phyloP scores from a whole-genome alignment of 306 rosid genomes.

The Citrullus amarus region DNA sequence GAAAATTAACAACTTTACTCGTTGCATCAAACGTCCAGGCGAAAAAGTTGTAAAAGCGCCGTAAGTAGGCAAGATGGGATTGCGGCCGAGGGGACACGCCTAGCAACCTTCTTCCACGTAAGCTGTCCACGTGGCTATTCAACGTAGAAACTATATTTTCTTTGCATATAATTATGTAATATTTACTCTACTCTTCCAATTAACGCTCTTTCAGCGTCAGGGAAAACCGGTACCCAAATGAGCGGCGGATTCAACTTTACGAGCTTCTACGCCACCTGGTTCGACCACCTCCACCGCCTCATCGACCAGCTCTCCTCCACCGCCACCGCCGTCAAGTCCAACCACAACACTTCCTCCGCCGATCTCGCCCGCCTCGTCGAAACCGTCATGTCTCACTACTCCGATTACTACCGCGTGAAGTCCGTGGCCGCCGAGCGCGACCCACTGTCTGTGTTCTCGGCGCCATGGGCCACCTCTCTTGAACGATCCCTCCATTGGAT shows the following conservation, averaged over 20 bases:
- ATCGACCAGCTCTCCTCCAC: conserved; percentile 26
- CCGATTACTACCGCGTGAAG: conserved; percentile 38
- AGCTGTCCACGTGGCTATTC: background rate
- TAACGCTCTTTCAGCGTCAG: too few species aligned
- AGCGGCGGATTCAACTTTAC: conserved; percentile 19
- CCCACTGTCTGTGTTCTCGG: conserved; percentile 26
- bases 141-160: background rate
- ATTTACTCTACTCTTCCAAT: too few species aligned
- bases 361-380: conserved; percentile 17
- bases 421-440: conserved; percentile 35
- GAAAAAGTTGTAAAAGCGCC: too few species aligned
- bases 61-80: too few species aligned
- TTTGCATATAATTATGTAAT: too few species aligned
- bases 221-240: background rate
- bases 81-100: background rate
- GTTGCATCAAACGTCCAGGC: too few species aligned
- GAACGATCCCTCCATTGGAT: conserved; percentile 82
- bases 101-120: background rate
- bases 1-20: too few species aligned
- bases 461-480: conserved; percentile 66
- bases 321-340: conserved; percentile 13
- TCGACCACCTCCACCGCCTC: conserved; percentile 28
- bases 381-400: conserved; percentile 45
- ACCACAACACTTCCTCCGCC: background rate
- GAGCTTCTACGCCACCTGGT: conserved; percentile 47